Evolutionary conservation across 2,329 filamentous ascomycete species (phyloP).

Genomic region (Diaporthe sp.): DNA sequence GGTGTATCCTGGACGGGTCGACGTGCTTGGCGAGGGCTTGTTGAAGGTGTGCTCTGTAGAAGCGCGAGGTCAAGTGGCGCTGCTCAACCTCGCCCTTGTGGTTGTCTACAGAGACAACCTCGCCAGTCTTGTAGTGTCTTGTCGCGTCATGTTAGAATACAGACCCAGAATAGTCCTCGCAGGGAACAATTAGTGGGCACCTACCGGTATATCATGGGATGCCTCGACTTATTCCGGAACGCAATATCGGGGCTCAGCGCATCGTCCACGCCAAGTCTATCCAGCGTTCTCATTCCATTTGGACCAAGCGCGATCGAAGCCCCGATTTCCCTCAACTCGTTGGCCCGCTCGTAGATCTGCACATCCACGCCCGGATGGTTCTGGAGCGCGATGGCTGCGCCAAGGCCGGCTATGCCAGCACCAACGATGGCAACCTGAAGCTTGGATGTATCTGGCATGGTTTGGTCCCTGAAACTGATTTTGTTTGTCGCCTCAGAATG

Average conservation of each 20-base stretch:
- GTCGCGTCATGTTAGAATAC: background rate
- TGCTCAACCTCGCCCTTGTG: conserved; percentile 54
- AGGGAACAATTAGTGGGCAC: no score
- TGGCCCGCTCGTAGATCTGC: conserved; percentile 64
- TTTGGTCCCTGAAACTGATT: no score
- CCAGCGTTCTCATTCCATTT: conserved; percentile 66
- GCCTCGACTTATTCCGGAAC: conserved; percentile 56
- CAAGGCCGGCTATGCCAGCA: conserved; percentile 65
- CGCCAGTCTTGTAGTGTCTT: conserved; percentile 59
- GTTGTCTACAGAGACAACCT: conserved; percentile 59
- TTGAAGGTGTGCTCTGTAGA: conserved; percentile 64
- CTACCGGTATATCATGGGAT: conserved; percentile 60
- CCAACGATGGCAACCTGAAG: conserved; percentile 62
- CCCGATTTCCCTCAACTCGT: conserved; percentile 61
- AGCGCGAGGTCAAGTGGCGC: conserved; percentile 59
- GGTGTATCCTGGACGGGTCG: conserved; percentile 56
- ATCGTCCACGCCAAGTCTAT: conserved; percentile 63
- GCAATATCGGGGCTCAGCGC: conserved; percentile 58
- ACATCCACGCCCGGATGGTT: conserved; percentile 57
- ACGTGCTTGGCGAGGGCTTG: conserved; percentile 62
- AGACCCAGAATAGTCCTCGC: background rate
- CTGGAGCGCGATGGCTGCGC: conserved; percentile 57
- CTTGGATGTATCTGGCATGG: conserved; percentile 20
- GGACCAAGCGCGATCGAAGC: conserved; percentile 65
- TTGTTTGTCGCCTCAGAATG: background rate